These are phyloP conservation scores for Mortierella antarctica DNA, from an alignment of 192 early-diverging fungal genomes.

Conservation along the genomic window DNA sequence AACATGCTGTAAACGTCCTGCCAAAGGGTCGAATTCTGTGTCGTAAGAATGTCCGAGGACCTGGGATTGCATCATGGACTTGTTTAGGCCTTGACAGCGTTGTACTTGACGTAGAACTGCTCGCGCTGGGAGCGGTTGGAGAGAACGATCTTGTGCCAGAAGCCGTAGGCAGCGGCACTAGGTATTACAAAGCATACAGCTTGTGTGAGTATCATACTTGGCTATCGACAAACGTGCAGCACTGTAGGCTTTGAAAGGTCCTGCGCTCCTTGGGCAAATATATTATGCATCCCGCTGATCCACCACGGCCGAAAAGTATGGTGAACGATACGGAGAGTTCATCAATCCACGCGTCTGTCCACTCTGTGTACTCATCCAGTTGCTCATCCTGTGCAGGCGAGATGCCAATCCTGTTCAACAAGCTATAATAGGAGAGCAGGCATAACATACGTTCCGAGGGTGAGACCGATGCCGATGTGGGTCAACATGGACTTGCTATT, in stretches of 20 bases:
- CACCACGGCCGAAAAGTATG: no score
- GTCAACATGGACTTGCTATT: conserved; percentile 33
- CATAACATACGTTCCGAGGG: conserved; percentile 24
- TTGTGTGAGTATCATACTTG: background rate
- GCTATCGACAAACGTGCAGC: no score
- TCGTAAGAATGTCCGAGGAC: background rate
- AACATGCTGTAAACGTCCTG: no score
- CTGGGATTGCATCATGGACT: background rate
- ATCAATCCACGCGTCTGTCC: no score
- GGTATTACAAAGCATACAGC: background rate
- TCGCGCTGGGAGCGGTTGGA: conserved; percentile 3
- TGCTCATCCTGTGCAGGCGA: no score
- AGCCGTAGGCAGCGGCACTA: conserved; percentile 14
- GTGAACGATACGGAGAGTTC: no score
- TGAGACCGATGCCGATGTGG: conserved; percentile 25
- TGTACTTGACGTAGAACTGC: conserved; percentile 16
- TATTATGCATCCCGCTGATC: no score
- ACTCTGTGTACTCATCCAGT: no score
- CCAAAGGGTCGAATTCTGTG: background rate
- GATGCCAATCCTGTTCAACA: background rate
- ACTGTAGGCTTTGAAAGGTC: no score
- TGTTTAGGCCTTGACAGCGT: background rate
- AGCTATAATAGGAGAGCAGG: background rate
- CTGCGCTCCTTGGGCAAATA: no score
- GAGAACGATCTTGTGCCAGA: conserved; percentile 13